A percentile compares a stretch with the other conserved stretches of the same genome.
These are phyloP conservation scores for Friedmanniomyces simplex DNA, from an alignment of 495 filamentous ascomycete species.

Conservation along the genomic window DNA sequence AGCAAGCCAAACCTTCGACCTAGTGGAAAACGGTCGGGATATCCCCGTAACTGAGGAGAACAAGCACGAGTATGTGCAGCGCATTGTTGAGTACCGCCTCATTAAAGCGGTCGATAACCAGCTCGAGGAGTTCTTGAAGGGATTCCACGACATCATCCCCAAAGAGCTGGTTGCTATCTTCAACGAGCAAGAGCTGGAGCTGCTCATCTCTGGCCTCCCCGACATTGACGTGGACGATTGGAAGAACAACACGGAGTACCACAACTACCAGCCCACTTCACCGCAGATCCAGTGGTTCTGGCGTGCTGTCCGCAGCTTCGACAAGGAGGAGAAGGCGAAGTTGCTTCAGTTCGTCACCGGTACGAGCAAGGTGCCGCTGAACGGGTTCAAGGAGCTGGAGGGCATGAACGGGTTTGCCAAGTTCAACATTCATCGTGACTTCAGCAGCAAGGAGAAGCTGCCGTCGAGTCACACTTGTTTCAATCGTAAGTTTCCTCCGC, in stretches of 20 bases:
- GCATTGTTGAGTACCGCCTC: conserved; percentile 88
- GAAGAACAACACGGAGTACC: conserved; percentile 97
- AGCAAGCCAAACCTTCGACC: conserved; percentile 73
- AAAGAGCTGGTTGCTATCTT: conserved; percentile 93
- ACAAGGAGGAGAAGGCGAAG: conserved; percentile 97
- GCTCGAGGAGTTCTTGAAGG: conserved; percentile 90
- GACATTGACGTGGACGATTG: conserved; percentile 98
- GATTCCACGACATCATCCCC: conserved; percentile 97
- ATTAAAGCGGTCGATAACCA: conserved; percentile 86
- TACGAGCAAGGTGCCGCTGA: conserved; percentile 95
- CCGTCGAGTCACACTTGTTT: conserved; percentile 98
- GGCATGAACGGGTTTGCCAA: conserved; percentile 97
- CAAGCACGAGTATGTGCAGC: conserved; percentile 92
- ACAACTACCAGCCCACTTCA: conserved; percentile 90
- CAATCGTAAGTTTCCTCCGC: conserved; percentile 67
- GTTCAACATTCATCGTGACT: conserved; percentile 99
- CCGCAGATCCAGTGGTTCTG: conserved; percentile 99
- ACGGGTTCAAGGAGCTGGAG: conserved; percentile 97
- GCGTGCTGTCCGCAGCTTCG: conserved; percentile 93
- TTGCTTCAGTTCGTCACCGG: conserved; percentile 97
- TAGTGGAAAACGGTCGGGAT: conserved; percentile 77
- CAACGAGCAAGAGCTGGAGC: conserved; percentile 94
- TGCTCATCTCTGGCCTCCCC: conserved; percentile 92
- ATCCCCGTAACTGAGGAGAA: conserved; percentile 95
- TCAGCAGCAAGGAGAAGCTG: conserved; percentile 92